These are phyloP conservation scores for Colletotrichum liaoningense DNA, from an alignment of 2,329 filamentous ascomycete genomes.

Conservation along the genomic window DNA sequence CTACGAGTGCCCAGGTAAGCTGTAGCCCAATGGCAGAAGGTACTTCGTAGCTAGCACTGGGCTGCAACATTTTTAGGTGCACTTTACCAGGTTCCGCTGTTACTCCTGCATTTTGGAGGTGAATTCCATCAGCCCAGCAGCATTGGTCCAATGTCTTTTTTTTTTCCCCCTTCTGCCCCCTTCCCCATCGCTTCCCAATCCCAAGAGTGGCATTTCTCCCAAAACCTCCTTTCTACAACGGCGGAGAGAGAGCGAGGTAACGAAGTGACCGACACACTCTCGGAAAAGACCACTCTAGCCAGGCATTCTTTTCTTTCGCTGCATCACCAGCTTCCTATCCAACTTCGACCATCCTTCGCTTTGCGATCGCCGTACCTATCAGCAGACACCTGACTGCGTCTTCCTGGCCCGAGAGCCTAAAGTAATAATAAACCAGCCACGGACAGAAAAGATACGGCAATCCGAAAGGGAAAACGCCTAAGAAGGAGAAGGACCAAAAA, in stretches of 20 bases:
- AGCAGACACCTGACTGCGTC: constrained; percentile 4
- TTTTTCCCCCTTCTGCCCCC: not conserved
- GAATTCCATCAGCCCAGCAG: constrained; percentile 6
- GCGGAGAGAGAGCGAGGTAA: constrained; percentile 22
- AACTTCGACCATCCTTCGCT: constrained; percentile 11
- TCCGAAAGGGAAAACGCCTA: not conserved
- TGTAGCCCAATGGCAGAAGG: not conserved
- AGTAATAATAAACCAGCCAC: constrained; percentile 26
- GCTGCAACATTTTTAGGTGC: constrained; percentile 10
- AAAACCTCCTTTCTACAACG: constrained; percentile 20
- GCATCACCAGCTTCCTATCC: not conserved
- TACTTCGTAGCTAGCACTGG: not conserved
- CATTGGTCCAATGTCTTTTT: not conserved
- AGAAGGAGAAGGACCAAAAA: not conserved
- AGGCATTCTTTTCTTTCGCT: not conserved
- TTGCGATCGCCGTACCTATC: not conserved
- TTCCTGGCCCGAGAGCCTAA: constrained; percentile 18
- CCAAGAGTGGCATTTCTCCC: not conserved
- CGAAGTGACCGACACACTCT: constrained; percentile 17
- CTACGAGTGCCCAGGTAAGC: not conserved
- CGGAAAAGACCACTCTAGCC: not conserved
- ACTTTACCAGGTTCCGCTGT: constrained; percentile 18
- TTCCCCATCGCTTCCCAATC: constrained; percentile 8
- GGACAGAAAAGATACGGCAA: constrained; percentile 16
- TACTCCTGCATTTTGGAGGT: constrained; percentile 15